Conservation (phyloP, 2,329 filamentous ascomycete species). For the Triangularia setosa region DNA sequence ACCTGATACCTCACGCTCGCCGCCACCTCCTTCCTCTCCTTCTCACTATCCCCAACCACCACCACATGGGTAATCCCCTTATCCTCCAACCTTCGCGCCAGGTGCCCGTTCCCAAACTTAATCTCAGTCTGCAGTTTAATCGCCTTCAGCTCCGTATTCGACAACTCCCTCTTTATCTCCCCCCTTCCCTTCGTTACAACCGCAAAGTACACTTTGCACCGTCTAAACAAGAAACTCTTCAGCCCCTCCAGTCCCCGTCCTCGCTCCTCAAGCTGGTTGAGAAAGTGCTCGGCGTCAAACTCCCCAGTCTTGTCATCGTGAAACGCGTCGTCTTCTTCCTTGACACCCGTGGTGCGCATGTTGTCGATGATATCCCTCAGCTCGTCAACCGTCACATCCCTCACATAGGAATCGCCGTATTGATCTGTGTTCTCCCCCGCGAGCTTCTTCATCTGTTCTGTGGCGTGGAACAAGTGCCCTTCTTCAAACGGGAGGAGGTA, state of each 20-base stretch:
- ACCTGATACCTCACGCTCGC: slow-evolving; percentile 44
- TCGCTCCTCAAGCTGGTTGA: slow-evolving; percentile 52
- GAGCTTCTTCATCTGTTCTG: slow-evolving; percentile 49
- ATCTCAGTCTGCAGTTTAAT: slow-evolving; percentile 54
- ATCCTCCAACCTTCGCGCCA: slow-evolving; percentile 45
- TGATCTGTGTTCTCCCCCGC: slow-evolving; percentile 65
- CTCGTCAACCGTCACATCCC: slow-evolving; percentile 47
- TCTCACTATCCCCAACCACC: slow-evolving; percentile 46
- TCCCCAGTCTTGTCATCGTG: neutral
- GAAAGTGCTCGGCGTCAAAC: slow-evolving; percentile 45
- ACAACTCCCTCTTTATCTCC: slow-evolving; percentile 18
- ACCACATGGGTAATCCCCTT: slow-evolving; percentile 68
- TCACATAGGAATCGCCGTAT: slow-evolving; percentile 78
- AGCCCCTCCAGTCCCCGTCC: slow-evolving; percentile 51
- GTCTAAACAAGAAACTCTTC: slow-evolving; percentile 50
- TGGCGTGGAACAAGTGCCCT: slow-evolving; percentile 68
- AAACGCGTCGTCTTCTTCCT: slow-evolving; percentile 16
- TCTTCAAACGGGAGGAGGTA: slow-evolving; percentile 61
- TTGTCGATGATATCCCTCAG: slow-evolving; percentile 39
- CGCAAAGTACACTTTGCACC: slow-evolving; percentile 41
- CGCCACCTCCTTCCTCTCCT: slow-evolving; percentile 32
- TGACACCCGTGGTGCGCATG: slow-evolving; percentile 18
- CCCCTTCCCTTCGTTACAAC: slow-evolving; percentile 24
- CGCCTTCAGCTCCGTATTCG: slow-evolving; percentile 30
- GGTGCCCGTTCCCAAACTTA: slow-evolving; percentile 63